Percentiles rank a stretch among this genome's conserved stretches.
These are phyloP conservation scores for Spinacia oleracea DNA, from an alignment of 179 eudicot species.

Conservation along the genomic window DNA sequence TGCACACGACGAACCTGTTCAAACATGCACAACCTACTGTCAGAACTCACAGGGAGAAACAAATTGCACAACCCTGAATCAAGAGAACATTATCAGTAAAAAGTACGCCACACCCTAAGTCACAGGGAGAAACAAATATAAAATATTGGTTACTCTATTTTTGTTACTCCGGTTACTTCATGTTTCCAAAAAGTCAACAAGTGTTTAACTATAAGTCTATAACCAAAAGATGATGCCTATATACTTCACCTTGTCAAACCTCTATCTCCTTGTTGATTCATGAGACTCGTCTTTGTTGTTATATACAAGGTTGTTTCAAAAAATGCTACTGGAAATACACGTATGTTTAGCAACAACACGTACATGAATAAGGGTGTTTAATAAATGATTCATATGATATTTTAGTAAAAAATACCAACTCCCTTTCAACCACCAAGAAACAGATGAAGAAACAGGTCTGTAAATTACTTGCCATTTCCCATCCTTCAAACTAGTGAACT, in stretches of 20 bases:
- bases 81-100: background rate
- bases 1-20: conserved; percentile 80
- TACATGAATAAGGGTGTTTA: background rate
- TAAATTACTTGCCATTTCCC: background rate
- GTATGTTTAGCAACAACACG: background rate
- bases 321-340: too few relatives aligned
- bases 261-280: background rate
- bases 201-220: background rate
- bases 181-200: background rate
- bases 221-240: background rate
- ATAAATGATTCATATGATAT: background rate
- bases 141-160: too few relatives aligned
- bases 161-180: background rate
- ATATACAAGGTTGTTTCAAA: background rate
- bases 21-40: background rate
- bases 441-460: background rate
- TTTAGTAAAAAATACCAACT: background rate
- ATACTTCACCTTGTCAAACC: background rate
- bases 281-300: background rate
- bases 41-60: background rate
- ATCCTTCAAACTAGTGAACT: background rate
- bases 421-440: too few relatives aligned
- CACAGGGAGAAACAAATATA: too few relatives aligned
- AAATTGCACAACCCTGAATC: background rate
- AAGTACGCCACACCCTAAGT: background rate